Evolutionary conservation across 164 flowering plant species (phyloP), one percentile per base, ranked within the genome.

Genomic region (Chimonanthus salicifolius): DNA sequence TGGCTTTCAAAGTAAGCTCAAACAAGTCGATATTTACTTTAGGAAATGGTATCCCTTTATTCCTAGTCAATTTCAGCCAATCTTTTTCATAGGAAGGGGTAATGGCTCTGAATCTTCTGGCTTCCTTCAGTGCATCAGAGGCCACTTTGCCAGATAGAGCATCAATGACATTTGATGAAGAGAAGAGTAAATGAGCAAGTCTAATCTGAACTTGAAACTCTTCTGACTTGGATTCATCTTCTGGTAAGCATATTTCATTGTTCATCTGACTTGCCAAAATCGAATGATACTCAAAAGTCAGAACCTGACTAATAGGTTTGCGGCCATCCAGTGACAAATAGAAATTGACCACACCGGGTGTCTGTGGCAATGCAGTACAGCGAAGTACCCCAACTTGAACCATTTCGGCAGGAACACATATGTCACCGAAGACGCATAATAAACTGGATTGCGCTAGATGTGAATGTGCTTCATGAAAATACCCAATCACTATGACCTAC

Each of bases 151-250:
- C 75, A 44, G 90, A 80, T 7, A 87, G 73, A 71, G 87, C 79
- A 48, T 76, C 73, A 69, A 87, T 81, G 79, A 79, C 80, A 76
- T 82, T 92, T n/a, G 89, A 80, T 13, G 89, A 75, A 73, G 97
- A 88, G 79, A 88, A 93, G 13, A 95, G 90, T 81, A 95, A 77
- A 81, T 76, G 81, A 73, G 90, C 84, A 78, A 95, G 98, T 78
- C 99, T 84, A 79, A 81, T 77, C 78, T 90, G 90, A 68, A 82
- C 48, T 80, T 80, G 86, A 54, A 90, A 87, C 74, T 86, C 88
- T 64, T 88, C 87, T 92, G 87, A 84, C 60, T 82, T 78, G n/a
- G 81, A 64, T 78, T 85, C 90, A 71, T 87, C 90, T 47, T 80
- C 82, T 48, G 80, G 74, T 60, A 75, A 68, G 72, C 58, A 33